Base-by-base conservation (phyloP, 768 basidiomycete species). In the Lactarius quietus region DNA sequence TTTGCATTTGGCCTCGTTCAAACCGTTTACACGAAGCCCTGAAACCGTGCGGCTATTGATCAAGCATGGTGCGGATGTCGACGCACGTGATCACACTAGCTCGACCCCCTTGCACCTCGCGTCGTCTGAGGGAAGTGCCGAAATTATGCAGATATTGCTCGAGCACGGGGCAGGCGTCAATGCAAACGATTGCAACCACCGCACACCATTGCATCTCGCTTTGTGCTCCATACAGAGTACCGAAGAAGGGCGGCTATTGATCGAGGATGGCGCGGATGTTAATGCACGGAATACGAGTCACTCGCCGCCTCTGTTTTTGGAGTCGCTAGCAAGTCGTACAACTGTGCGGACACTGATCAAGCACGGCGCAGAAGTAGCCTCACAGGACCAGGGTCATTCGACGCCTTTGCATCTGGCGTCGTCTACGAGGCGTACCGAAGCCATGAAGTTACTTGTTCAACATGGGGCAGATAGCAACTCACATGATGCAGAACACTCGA, bases 341-440 rank as follows among this genome's bases (percentile, higher is more conserved):
- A 33, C 33, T 33, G 33, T 33, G 33, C 33, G 33, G 33, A 71
- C 97, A 93, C 0, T 98, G 84, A 3, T 95, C 96, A 0, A 93
- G 91, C 23, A 48, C 15, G 45, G 45, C 4, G 23, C 23, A 5
- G 45, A 48, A 12, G 45, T 48, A 1, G 12, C 4, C 2, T 2
- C 23, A 6, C 45, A 7, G n/a, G 45, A 48, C 10, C 10, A 14
- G n/a, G n/a, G 10, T 23, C 23, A 15, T n/a, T 48, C 23, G 23
- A 26, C 45, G 23, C 45, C 45, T 26, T 48, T 48, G 12, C 45
- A 45, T 45, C n/a, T 45, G n/a, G 45, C 5, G 5, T 48, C 23
- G 23, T 26, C 23, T 23, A 48, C 1, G 12, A 3, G n/a, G 23
- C 10, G 23, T 48, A 23, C 1, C 23, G 45, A 48, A 48, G 26